Base-by-base conservation (phyloP, 371 early-diverging fungal species). In the Apophysomyces ossiformis region DNA sequence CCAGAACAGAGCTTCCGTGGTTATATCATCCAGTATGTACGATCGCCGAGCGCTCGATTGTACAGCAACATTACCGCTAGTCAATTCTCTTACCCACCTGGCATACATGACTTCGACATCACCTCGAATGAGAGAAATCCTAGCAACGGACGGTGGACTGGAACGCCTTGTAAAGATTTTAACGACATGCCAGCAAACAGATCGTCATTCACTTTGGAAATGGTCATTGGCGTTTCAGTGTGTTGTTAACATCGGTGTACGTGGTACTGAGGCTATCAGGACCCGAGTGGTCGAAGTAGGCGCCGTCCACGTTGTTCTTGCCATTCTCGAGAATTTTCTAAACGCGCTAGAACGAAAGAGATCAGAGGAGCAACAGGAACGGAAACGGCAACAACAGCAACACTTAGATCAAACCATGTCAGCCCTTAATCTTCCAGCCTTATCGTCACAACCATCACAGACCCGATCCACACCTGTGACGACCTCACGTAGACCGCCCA, bases 31-130 rank as follows among this genome's bases (percentile, higher is more conserved):
- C 39, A 81, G 90, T 36, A 79, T 89, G 57, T 94, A 95, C 77
- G 96, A 96, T 80, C 88, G 94, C 67, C 85, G 94, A 58, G 94
- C 95, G 11, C 83, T 96, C 35, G 92, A 93, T 77, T 92, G 93
- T 76, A 90, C 95, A 7, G 92, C 93, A 69, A 86, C 88, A 41
- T 79, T 92, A 67, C 90, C 95, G 39, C 87, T 96, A 60, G 86
- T 92, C 73, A 91, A 89, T 68, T 93, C 94, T 26, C 86, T 96
- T 11, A 91, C 90, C 44, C 90, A 95, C 75, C 87, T 96, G 58
- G 87, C 87, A 41, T 91, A 92, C 73, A 83, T 94, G 73, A 93
- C 93, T 1, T 85, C 88, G 38, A 88, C 92, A 37, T 91, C 92
- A 13, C 87, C 90, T 8, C 84, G 90, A 46, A 92, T 94, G 50